A percentile compares a stretch with the other conserved stretches of the same genome.
phyloP scores from a whole-genome alignment of 495 filamentous ascomycete species.

The Penicillium manginii region DNA sequence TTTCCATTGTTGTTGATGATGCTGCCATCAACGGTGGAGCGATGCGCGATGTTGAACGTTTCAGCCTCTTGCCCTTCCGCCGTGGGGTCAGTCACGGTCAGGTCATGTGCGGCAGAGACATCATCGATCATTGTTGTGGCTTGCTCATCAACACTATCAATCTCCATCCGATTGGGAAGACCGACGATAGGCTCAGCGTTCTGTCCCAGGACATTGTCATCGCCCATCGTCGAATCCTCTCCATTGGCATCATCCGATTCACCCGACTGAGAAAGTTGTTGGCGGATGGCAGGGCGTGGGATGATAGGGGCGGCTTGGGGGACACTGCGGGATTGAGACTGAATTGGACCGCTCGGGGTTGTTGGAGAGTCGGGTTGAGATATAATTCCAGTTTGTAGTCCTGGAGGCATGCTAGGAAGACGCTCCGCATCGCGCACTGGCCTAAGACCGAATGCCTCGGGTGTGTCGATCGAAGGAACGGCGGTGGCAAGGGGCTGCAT shows the following conservation, averaged over 20 bases:
- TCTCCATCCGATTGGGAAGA: constrained; percentile 76
- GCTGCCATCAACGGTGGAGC: constrained; percentile 83
- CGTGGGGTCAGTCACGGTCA: constrained; percentile 77
- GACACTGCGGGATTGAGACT: constrained; percentile 47
- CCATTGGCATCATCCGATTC: constrained; percentile 84
- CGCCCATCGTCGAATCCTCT: constrained; percentile 68
- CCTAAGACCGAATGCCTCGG: constrained; percentile 74
- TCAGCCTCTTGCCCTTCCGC: constrained; percentile 77
- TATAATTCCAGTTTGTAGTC: constrained; percentile 67
- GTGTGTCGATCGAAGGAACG: constrained; percentile 71
- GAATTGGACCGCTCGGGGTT: constrained; percentile 76
- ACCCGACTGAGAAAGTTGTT: constrained; percentile 84
- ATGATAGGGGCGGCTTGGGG: constrained; percentile 46
- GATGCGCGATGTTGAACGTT: constrained; percentile 96
- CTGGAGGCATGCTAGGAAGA: constrained; percentile 81
- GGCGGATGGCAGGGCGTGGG: constrained; percentile 78
- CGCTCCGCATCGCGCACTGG: constrained; percentile 87
- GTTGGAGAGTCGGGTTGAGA: constrained; percentile 95
- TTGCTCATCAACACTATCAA: constrained; percentile 74
- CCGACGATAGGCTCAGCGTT: constrained; percentile 74
- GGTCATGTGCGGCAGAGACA: constrained; percentile 71
- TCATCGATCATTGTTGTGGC: constrained; percentile 74
- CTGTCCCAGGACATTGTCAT: constrained; percentile 64
- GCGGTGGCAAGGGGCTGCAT: constrained; percentile 71
- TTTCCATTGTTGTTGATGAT: constrained; percentile 67